Conservation (phyloP, 2,329 filamentous ascomycete genomes). For the Neospermospora avenae region DNA sequence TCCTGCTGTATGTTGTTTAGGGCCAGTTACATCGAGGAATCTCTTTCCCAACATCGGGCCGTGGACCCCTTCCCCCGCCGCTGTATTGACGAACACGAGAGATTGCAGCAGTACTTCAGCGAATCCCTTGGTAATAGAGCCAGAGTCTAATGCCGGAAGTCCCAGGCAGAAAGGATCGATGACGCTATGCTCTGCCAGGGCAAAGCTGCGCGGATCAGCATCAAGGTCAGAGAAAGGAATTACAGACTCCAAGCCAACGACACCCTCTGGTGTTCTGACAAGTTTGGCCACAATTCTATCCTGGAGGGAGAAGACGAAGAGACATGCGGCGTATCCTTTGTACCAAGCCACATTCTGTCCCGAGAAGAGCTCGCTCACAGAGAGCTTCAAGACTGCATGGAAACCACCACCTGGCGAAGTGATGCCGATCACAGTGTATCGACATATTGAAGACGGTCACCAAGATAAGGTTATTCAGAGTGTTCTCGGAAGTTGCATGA, state of each 20-base stretch:
- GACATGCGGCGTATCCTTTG: no score
- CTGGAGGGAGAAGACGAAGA: no score
- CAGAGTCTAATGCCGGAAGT: no score
- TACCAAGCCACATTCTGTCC: neutral
- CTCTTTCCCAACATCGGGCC: neutral
- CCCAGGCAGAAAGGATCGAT: neutral
- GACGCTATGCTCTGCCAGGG: neutral
- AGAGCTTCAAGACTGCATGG: neutral
- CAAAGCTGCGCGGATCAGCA: neutral
- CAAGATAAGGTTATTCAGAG: neutral
- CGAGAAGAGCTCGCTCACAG: neutral
- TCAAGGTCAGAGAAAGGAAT: neutral
- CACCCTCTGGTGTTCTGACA: no score
- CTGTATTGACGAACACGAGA: neutral
- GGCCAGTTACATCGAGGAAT: constrained; percentile 4
- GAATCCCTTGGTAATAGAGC: no score
- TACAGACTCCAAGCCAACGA: no score
- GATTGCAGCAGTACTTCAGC: no score
- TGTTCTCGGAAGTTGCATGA: no score
- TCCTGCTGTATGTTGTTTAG: neutral
- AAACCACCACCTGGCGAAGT: neutral
- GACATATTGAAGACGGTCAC: neutral
- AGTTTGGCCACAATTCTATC: no score
- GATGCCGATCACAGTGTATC: neutral
- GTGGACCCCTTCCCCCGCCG: no score